Conservation (phyloP, 2,329 filamentous ascomycete genomes). For the Aspergillus amoenus region DNA sequence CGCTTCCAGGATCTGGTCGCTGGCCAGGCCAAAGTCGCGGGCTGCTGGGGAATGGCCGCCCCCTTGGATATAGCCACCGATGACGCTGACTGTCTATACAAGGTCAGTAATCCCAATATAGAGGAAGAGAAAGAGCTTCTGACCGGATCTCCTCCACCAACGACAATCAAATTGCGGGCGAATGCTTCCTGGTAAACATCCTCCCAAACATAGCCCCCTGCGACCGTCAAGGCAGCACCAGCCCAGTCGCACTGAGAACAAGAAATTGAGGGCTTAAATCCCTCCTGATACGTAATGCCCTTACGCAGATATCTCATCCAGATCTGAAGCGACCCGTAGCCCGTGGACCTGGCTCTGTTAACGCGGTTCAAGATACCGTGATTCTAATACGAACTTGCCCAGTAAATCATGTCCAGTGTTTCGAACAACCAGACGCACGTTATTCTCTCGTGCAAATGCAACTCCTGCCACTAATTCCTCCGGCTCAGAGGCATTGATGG, state of each 20-base stretch:
- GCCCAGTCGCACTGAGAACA: constrained; percentile 1
- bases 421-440: constrained; percentile 6
- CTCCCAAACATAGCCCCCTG: constrained; percentile 12
- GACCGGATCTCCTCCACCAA: constrained; percentile 11
- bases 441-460: constrained; percentile 5
- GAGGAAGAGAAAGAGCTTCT: background rate
- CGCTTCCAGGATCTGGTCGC: constrained; percentile 9
- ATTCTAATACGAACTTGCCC: constrained; percentile 1
- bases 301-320: constrained; percentile 9
- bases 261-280: background rate
- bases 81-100: constrained; percentile 8
- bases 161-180: constrained; percentile 3
- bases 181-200: constrained; percentile 13
- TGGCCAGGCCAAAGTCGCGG: constrained; percentile 10
- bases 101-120: background rate
- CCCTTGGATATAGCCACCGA: constrained; percentile 11
- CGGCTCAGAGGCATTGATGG: constrained; percentile 19
- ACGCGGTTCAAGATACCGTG: too few species aligned
- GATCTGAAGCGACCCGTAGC: constrained; percentile 13
- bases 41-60: constrained; percentile 9
- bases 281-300: constrained; percentile 2
- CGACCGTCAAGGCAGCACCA: constrained; percentile 8
- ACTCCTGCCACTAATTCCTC: constrained; percentile 7
- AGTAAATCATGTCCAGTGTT: constrained; percentile 13
- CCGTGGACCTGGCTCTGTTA: constrained; percentile 1